Evolutionary conservation across 2,329 filamentous ascomycete species (phyloP).

Genomic region (Phoma sp.): DNA sequence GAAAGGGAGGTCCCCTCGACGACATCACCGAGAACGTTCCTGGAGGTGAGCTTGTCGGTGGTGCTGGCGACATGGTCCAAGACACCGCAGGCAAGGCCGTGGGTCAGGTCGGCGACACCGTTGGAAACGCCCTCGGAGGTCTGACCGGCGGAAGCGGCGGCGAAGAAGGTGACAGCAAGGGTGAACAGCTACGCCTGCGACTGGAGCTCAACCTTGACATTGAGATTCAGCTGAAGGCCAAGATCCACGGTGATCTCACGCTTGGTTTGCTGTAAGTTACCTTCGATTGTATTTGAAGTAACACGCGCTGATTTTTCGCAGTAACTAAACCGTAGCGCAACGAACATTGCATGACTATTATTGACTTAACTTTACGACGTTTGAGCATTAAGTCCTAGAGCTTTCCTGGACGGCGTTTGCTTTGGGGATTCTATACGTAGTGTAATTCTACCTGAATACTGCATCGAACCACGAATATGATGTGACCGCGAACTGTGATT

Average conservation of each 20-base stretch:
- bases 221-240: constrained; percentile 70
- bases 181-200: constrained; percentile 62
- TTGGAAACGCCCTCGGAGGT: constrained; percentile 56
- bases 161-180: constrained; percentile 44
- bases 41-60: constrained; percentile 60
- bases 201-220: constrained; percentile 69
- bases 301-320: constrained; percentile 28
- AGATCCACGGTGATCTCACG: constrained; percentile 70
- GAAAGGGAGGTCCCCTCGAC: constrained; percentile 59
- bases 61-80: constrained; percentile 64
- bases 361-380: constrained; percentile 22
- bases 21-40: constrained; percentile 63
- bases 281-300: not conserved
- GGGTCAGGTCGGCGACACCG: constrained; percentile 52
- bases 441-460: constrained; percentile 27
- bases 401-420: constrained; percentile 35
- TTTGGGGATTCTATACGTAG: constrained; percentile 23
- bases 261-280: constrained; percentile 59
- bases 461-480: not conserved
- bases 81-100: constrained; percentile 63
- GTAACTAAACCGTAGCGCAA: constrained; percentile 36
- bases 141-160: constrained; percentile 55
- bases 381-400: constrained; percentile 22
- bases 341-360: constrained; percentile 28
- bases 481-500: not conserved